These are phyloP conservation scores for Boletus tomentosulus DNA, from an alignment of 768 basidiomycete species.

Conservation along the genomic window DNA sequence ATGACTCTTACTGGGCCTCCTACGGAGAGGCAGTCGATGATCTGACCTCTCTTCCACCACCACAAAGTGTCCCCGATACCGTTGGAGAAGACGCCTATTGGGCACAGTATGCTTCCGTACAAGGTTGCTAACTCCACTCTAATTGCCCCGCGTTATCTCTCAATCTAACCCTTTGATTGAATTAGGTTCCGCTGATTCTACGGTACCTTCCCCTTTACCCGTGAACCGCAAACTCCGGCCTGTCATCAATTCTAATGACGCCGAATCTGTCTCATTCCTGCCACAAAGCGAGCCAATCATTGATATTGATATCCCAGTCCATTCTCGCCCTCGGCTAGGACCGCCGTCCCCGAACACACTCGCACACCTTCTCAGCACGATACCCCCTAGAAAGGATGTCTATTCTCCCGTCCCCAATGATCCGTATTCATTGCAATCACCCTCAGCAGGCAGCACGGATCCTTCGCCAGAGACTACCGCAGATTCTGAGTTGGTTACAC, in stretches of 20 bases:
- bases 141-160: constrained; percentile 3
- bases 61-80: constrained; percentile 11
- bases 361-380: constrained; percentile 21
- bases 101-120: constrained; percentile 67
- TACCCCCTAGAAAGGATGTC: constrained; percentile 25
- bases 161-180: constrained; percentile 1
- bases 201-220: constrained; percentile 49
- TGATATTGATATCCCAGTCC: constrained; percentile 16
- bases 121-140: constrained; percentile 44
- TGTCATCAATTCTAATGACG: neutral
- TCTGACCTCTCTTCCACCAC: constrained; percentile 10
- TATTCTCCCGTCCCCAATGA: constrained; percentile 9
- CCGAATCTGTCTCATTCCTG: constrained; percentile 3
- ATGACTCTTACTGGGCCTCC: constrained; percentile 66
- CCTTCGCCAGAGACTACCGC: constrained; percentile 11
- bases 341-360: constrained; percentile 28
- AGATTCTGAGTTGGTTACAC: constrained; percentile 27
- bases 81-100: constrained; percentile 63
- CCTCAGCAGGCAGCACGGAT: constrained; percentile 4
- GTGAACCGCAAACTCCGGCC: constrained; percentile 26
- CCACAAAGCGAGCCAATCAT: constrained; percentile 7
- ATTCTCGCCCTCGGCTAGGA: constrained; percentile 6
- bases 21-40: constrained; percentile 44
- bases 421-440: constrained; percentile 4
- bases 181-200: constrained; percentile 70